phyloP scores from a whole-genome alignment of 495 filamentous ascomycete species.

The Neurospora sp. region DNA sequence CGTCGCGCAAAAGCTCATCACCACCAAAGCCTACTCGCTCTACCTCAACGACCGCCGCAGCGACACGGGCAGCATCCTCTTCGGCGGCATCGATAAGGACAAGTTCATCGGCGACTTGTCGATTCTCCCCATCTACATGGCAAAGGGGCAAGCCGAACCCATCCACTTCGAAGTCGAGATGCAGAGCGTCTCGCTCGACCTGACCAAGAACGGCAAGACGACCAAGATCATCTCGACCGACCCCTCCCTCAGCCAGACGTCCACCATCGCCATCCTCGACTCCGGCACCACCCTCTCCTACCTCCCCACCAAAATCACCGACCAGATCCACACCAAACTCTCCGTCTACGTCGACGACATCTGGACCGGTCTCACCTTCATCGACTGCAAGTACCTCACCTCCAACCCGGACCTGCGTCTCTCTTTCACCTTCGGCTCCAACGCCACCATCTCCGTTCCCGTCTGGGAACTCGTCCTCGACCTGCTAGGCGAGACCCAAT shows the following conservation, averaged over 20 bases:
- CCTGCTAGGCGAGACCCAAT: conserved; percentile 17
- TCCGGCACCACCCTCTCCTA: conserved; percentile 78
- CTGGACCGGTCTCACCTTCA: conserved; percentile 33
- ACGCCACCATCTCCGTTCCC: conserved; percentile 52
- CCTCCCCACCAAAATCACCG: conserved; percentile 54
- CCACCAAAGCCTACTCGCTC: conserved; percentile 75
- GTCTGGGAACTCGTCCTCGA: conserved; percentile 69
- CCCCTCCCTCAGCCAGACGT: conserved; percentile 22
- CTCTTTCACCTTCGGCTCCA: conserved; percentile 49
- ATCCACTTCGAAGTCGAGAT: conserved; percentile 33
- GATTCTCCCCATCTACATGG: conserved; percentile 55
- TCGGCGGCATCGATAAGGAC: conserved; percentile 79
- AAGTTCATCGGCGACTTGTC: conserved; percentile 70
- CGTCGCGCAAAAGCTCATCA: conserved; percentile 58
- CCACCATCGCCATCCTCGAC: conserved; percentile 62
- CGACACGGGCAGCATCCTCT: conserved; percentile 69
- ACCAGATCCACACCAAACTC: conserved; percentile 47
- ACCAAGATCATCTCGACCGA: conserved; percentile 30
- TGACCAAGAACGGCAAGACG: conserved; percentile 20
- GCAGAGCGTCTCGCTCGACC: conserved; percentile 20
- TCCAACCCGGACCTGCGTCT: conserved; percentile 48
- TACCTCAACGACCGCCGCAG: conserved; percentile 59
- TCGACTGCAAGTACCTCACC: conserved; percentile 39
- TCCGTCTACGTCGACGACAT: conserved; percentile 38
- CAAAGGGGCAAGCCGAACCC: conserved; percentile 18